A percentile compares a stretch with the other conserved stretches of the same genome.
Evolutionary conservation across 2,329 filamentous ascomycete species (phyloP).

Genomic region (Sphaerostilbella broomeana): DNA sequence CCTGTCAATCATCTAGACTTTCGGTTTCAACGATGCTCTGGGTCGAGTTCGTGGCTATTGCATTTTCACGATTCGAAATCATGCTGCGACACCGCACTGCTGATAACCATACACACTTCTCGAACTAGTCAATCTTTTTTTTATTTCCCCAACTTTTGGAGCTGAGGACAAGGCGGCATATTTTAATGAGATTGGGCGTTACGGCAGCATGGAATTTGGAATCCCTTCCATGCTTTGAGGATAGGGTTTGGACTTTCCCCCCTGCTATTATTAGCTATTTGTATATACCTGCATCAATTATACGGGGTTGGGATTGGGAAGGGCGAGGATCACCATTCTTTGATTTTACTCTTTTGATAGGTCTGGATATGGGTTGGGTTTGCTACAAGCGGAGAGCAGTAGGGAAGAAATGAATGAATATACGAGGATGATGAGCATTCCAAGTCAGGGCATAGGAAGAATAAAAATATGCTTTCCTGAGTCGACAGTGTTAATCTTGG

Average conservation of each 20-base stretch:
- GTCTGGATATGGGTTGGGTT: no score
- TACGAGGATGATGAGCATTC: no score
- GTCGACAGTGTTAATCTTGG: no score
- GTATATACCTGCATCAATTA: conserved; percentile 11
- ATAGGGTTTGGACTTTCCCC: background rate
- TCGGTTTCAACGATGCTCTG: background rate
- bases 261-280: conserved; percentile 1
- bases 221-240: background rate
- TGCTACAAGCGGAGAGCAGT: no score
- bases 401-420: no score
- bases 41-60: background rate
- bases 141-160: background rate
- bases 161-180: conserved; percentile 3
- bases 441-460: no score
- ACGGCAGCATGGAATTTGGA: background rate
- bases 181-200: conserved; percentile 10
- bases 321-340: background rate
- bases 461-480: no score
- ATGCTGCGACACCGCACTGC: background rate
- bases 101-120: no score
- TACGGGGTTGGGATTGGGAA: conserved; percentile 4
- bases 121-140: background rate
- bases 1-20: background rate
- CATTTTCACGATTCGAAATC: background rate
- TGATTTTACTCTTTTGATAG: no score